Evolutionary conservation across 2,329 filamentous ascomycete species (phyloP).

Genomic region (Aspergillus udagawae): DNA sequence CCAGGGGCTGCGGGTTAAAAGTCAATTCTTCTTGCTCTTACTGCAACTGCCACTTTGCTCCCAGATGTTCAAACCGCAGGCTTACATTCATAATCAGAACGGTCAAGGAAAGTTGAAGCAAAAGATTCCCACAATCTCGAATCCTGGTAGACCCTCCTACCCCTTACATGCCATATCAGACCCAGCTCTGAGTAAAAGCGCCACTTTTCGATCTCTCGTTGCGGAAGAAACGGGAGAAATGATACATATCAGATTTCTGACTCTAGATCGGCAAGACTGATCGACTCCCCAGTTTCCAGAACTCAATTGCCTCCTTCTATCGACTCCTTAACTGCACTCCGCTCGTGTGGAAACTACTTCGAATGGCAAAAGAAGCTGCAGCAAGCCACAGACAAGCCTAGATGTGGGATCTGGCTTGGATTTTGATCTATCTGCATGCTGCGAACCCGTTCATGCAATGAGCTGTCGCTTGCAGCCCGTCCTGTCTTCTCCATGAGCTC

Average conservation of each 20-base stretch:
- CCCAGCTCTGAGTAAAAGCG: background rate
- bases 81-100: background rate
- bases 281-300: constrained; percentile 20
- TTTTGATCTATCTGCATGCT: background rate
- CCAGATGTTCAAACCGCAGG: background rate
- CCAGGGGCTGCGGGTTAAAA: background rate
- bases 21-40: background rate
- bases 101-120: background rate
- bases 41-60: background rate
- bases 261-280: background rate
- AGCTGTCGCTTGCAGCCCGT: background rate
- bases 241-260: background rate
- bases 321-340: background rate
- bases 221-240: background rate
- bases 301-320: constrained; percentile 15
- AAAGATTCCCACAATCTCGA: background rate
- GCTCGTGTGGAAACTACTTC: background rate
- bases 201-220: background rate
- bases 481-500: background rate
- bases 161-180: background rate
- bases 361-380: background rate
- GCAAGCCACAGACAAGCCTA: background rate
- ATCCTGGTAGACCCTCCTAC: background rate
- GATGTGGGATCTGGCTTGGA: background rate
- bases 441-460: constrained; percentile 3